Evolutionary conservation across 768 basidiomycete species (phyloP).

Genomic region (Psilocybe tampanensis): DNA sequence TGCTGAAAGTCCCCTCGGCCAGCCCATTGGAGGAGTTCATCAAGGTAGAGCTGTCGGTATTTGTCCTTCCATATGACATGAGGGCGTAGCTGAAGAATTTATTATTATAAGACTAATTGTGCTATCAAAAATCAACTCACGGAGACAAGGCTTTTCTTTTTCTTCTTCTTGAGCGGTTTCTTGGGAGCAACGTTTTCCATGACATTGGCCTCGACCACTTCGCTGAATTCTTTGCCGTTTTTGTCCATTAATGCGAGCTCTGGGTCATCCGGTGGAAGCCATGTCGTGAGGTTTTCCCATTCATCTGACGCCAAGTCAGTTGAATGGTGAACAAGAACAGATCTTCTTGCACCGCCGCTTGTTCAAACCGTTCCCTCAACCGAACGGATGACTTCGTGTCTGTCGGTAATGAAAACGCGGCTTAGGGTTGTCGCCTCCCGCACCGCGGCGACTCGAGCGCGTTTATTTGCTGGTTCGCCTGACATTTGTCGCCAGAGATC

Average conservation of each 20-base stretch:
- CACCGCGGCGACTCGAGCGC: too few species aligned
- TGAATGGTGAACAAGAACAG: neutral
- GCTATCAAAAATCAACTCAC: neutral
- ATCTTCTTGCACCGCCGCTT: too few species aligned
- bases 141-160: constrained; percentile 3
- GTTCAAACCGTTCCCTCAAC: too few species aligned
- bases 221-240: constrained; percentile 1
- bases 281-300: constrained; percentile 1
- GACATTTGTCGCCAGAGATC: too few species aligned
- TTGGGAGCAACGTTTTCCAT: neutral
- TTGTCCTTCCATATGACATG: constrained; percentile 12
- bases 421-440: too few species aligned
- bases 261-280: neutral
- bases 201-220: constrained; percentile 1
- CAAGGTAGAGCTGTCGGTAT: constrained; percentile 7
- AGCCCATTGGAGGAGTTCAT: constrained; percentile 8
- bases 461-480: too few species aligned
- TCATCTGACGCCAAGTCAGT: neutral
- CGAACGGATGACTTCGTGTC: too few species aligned
- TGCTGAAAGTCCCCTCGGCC: constrained; percentile 7
- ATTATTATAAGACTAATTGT: neutral
- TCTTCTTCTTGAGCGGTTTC: neutral
- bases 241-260: constrained; percentile 8
- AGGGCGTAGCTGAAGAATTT: constrained; percentile 10
- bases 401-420: too few species aligned